phyloP scores from a whole-genome alignment of 306 rosid species.

The Pterocarpus santalinus region DNA sequence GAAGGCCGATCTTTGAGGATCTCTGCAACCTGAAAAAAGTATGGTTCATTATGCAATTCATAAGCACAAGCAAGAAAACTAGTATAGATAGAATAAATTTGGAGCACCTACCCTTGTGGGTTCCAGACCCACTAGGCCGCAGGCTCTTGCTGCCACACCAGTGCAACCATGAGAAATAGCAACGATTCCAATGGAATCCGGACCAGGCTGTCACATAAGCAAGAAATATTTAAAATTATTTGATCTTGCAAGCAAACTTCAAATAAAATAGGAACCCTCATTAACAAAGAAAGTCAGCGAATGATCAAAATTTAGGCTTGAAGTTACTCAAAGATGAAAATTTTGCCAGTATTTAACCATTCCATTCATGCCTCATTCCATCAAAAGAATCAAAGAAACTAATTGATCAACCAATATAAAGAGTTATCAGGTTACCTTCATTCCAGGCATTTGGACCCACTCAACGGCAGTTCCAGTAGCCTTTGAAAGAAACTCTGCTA shows the following conservation, averaged over 20 bases:
- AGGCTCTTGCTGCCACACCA: slow-evolving; percentile 99
- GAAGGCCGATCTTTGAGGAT: slow-evolving; percentile 97
- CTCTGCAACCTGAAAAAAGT: slow-evolving; percentile 81
- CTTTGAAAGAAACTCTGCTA: slow-evolving; percentile 99
- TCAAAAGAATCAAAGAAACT: neutral
- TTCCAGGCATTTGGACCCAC: slow-evolving; percentile 99
- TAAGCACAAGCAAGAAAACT: slow-evolving; percentile 28
- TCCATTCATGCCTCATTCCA: neutral
- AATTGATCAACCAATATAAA: neutral
- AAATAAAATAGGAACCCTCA: slow-evolving; percentile 11
- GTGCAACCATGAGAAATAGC: slow-evolving; percentile 99
- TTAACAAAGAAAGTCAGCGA: neutral
- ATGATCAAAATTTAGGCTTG: neutral
- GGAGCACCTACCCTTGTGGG: slow-evolving; percentile 90
- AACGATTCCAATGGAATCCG: slow-evolving; percentile 99
- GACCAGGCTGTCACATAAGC: slow-evolving; percentile 89
- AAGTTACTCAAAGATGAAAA: neutral
- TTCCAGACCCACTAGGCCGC: slow-evolving; percentile 99
- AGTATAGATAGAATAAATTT: neutral
- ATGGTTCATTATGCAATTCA: slow-evolving; percentile 38
- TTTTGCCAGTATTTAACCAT: neutral
- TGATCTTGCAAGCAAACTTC: neutral
- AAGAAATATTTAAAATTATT: slow-evolving; percentile 2
- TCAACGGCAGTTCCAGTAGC: slow-evolving; percentile 99
- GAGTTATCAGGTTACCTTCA: slow-evolving; percentile 71